Evolutionary conservation across 805 yeast genomes (phyloP).

Genomic region (Vanderwaltozyma verrucispora): DNA sequence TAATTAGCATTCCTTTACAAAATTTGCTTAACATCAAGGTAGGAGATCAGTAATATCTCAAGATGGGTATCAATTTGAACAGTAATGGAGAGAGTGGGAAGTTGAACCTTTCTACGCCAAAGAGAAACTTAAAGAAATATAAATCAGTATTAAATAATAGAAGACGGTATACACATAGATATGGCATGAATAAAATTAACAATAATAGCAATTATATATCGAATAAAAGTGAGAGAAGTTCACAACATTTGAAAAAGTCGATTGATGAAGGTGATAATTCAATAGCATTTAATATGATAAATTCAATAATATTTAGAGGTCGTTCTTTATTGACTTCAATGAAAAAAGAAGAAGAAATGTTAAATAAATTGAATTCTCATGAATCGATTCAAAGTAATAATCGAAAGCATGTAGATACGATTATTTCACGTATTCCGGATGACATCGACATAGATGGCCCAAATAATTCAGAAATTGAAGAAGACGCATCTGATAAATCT

Average conservation of each 20-base stretch:
- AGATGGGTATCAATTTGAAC: no score
- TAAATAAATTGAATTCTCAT: background rate
- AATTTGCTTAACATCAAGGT: no score
- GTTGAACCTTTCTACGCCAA: constrained; percentile 12
- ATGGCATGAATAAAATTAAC: no score
- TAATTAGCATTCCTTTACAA: no score
- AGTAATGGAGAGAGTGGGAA: background rate
- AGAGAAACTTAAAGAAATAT: constrained; percentile 14
- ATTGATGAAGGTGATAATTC: background rate
- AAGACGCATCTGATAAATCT: constrained; percentile 15
- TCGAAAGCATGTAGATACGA: background rate
- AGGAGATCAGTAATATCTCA: no score
- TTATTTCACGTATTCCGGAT: no score
- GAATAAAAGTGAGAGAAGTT: background rate
- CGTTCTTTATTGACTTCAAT: constrained; percentile 11
- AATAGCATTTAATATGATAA: background rate
- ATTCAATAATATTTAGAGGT: constrained; percentile 14
- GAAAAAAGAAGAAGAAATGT: constrained; percentile 6
- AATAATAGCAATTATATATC: background rate
- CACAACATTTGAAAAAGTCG: background rate
- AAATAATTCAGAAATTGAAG: background rate
- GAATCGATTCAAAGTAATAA: no score
- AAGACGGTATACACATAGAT: background rate
- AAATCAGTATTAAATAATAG: constrained; percentile 2
- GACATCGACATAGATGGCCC: no score